Conservation (phyloP, 331 rosid genomes). For the Stylosanthes scabra region DNA sequence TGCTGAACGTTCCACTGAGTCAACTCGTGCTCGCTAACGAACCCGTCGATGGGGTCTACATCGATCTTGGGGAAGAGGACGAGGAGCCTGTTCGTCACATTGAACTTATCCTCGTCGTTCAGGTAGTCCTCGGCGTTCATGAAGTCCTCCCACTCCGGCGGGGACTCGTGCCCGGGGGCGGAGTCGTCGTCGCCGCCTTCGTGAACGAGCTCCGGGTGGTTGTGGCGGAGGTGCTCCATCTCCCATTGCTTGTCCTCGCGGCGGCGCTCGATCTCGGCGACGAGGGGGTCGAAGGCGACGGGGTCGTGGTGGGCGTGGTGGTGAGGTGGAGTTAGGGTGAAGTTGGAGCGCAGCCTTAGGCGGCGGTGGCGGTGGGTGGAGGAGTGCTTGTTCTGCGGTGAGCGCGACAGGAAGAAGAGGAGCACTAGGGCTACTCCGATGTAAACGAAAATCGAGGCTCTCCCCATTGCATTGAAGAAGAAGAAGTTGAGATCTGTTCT, state of each 20-base stretch:
- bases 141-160: slow-evolving; percentile 93
- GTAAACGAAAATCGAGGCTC: slow-evolving; percentile 64
- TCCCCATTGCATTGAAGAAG: slow-evolving; percentile 56
- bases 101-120: slow-evolving; percentile 88
- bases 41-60: slow-evolving; percentile 66
- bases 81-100: slow-evolving; percentile 65
- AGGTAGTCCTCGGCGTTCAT: slow-evolving; percentile 88
- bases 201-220: slow-evolving; percentile 47
- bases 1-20: slow-evolving; percentile 83
- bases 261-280: slow-evolving; percentile 89
- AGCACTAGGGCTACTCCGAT: slow-evolving; percentile 54
- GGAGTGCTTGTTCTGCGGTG: slow-evolving; percentile 53
- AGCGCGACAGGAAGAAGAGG: slow-evolving; percentile 66
- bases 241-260: slow-evolving; percentile 92
- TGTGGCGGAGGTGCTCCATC: slow-evolving; percentile 56
- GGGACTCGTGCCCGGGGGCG: slow-evolving; percentile 77
- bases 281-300: slow-evolving; percentile 83
- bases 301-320: slow-evolving; percentile 52
- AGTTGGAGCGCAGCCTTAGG: slow-evolving; percentile 86
- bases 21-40: slow-evolving; percentile 70
- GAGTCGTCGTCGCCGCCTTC: slow-evolving; percentile 45
- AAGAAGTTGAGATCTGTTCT: background rate
- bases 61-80: slow-evolving; percentile 86
- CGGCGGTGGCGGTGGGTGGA: slow-evolving; percentile 76
- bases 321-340: slow-evolving; percentile 53